Percentiles rank a stretch among this genome's conserved stretches.
Conservation (phyloP, 352 stramenopile species). For the Peronospora farinosa region DNA sequence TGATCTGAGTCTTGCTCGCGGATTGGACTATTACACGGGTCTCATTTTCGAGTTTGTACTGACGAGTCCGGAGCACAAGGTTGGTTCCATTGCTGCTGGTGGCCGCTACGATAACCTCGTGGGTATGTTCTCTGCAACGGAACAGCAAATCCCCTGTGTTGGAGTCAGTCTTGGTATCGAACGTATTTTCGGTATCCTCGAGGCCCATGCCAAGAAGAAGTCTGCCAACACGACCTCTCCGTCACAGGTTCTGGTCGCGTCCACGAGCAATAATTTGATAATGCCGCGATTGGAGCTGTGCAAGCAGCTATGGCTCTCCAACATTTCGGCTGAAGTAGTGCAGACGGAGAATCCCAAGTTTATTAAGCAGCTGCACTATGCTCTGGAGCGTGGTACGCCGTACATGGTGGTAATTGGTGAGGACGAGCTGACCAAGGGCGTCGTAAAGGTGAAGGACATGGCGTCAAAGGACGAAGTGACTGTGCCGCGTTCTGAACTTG, state of each 20-base stretch:
- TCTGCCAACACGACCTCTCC: conserved; percentile 26
- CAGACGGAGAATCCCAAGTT: conserved; percentile 96
- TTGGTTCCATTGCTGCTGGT: conserved; percentile 96
- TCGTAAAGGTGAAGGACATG: conserved; percentile 97
- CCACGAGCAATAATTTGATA: conserved; percentile 68
- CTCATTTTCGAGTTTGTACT: conserved; percentile 99
- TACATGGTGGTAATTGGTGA: conserved; percentile 97
- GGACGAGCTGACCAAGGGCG: conserved; percentile 89
- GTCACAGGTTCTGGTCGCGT: conserved; percentile 92
- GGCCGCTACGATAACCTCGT: conserved; percentile 98
- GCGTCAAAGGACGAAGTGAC: conserved; percentile 87
- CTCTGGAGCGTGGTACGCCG: conserved; percentile 91
- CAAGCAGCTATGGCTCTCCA: conserved; percentile 80
- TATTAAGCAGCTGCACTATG: conserved; percentile 94
- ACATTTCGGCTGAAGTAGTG: conserved; percentile 94
- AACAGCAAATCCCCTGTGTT: conserved; percentile 95
- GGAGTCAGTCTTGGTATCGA: conserved; percentile 98
- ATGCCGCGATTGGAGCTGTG: conserved; percentile 67
- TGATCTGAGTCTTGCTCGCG: conserved; percentile 94
- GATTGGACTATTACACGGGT: conserved; percentile 99
- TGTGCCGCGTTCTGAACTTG: conserved; percentile 63
- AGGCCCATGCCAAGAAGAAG: conserved; percentile 83
- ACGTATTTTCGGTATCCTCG: conserved; percentile 97
- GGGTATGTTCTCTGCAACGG: conserved; percentile 94
- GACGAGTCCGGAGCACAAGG: conserved; percentile 79